Evolutionary conservation across 2,329 filamentous ascomycete species (phyloP).

Genomic region (Westerdykella ornata): DNA sequence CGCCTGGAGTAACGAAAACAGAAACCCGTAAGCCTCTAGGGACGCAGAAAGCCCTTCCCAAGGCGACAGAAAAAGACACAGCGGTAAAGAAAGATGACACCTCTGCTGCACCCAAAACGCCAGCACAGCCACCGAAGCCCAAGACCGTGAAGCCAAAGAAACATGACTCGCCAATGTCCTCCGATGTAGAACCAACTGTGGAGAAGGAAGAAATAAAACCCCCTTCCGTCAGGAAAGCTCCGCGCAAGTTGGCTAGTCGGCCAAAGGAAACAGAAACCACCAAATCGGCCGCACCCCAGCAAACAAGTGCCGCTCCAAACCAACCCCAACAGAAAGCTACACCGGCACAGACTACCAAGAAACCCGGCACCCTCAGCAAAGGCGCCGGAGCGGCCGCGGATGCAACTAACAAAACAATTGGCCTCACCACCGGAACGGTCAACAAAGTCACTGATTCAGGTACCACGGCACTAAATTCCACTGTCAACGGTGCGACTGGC

Average conservation of each 20-base stretch:
- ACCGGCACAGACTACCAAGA: conserved; percentile 24
- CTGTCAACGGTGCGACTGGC: conserved; percentile 35
- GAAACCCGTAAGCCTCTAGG: too few species aligned
- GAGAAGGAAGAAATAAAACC: conserved; percentile 7
- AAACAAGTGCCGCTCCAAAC: background rate
- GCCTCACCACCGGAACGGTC: conserved; percentile 29
- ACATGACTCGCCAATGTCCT: background rate
- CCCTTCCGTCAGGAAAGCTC: conserved; percentile 21
- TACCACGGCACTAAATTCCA: conserved; percentile 32
- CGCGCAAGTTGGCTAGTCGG: conserved; percentile 10
- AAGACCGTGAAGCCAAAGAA: conserved; percentile 2
- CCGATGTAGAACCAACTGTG: conserved; percentile 7
- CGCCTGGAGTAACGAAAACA: too few species aligned
- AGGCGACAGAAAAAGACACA: background rate
- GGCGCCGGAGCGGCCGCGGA: conserved; percentile 30
- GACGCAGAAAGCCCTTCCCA: conserved; percentile 1
- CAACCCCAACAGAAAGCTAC: conserved; percentile 13
- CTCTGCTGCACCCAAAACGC: conserved; percentile 8
- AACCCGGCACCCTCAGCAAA: conserved; percentile 31
- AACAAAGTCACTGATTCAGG: conserved; percentile 36
- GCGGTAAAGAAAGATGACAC: conserved; percentile 12
- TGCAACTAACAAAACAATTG: conserved; percentile 33
- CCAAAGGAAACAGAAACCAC: conserved; percentile 7
- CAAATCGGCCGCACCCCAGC: conserved; percentile 6
- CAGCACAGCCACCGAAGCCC: conserved; percentile 6